A percentile compares a stretch with the other conserved stretches of the same genome.
phyloP scores from a whole-genome alignment of 2,329 filamentous ascomycete species.

The Atkinsonella texensis region DNA sequence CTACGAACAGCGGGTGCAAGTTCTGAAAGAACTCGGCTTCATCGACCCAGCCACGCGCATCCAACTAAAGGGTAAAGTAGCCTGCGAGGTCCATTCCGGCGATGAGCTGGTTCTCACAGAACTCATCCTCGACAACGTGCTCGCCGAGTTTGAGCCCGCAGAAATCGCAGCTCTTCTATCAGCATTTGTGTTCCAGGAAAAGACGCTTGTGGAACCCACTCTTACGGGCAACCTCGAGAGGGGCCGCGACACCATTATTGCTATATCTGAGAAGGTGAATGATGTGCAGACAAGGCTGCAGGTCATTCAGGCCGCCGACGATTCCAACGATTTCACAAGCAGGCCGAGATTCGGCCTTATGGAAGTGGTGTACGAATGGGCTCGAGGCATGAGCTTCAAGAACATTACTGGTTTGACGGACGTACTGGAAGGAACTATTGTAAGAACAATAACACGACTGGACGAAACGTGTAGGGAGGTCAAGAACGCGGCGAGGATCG shows the following conservation, averaged over 20 bases:
- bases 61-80: slow-evolving; percentile 94
- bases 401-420: slow-evolving; percentile 94
- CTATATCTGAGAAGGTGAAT: slow-evolving; percentile 87
- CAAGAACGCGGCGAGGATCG: slow-evolving; percentile 90
- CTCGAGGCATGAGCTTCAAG: slow-evolving; percentile 93
- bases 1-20: slow-evolving; percentile 88
- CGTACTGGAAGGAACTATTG: slow-evolving; percentile 94
- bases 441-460: slow-evolving; percentile 81
- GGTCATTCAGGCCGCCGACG: slow-evolving; percentile 80
- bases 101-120: slow-evolving; percentile 95
- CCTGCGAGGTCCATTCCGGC: slow-evolving; percentile 94
- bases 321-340: slow-evolving; percentile 84
- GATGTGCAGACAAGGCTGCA: slow-evolving; percentile 80
- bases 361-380: slow-evolving; percentile 98
- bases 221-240: slow-evolving; percentile 72
- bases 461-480: slow-evolving; percentile 97
- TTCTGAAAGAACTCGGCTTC: slow-evolving; percentile 84
- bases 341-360: slow-evolving; percentile 84
- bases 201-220: slow-evolving; percentile 70
- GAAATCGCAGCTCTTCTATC: slow-evolving; percentile 93
- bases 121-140: slow-evolving; percentile 88
- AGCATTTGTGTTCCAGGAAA: slow-evolving; percentile 95
- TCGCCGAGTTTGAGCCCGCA: slow-evolving; percentile 88
- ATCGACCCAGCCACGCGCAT: slow-evolving; percentile 80
- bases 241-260: slow-evolving; percentile 75